These are phyloP conservation scores for Saccharomyces hybrid DNA, from an alignment of 1,139 yeast species.

Conservation along the genomic window DNA sequence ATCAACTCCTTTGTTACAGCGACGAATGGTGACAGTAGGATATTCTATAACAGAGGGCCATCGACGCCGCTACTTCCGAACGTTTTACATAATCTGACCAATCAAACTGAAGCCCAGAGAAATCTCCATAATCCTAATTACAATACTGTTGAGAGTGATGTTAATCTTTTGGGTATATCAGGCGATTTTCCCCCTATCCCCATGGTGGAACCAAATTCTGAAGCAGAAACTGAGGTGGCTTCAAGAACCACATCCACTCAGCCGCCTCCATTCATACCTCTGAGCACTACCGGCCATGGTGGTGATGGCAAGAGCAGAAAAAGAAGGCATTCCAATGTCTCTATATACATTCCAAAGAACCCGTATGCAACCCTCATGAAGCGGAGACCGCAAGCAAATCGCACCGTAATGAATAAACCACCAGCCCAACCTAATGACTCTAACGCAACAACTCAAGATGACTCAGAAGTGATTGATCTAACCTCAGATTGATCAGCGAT, in stretches of 20 bases:
- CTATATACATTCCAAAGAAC: slow-evolving; percentile 5
- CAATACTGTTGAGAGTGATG: neutral
- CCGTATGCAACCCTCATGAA: slow-evolving; percentile 3
- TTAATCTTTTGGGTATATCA: neutral
- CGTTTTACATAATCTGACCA: neutral
- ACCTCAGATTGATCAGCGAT: slow-evolving; percentile 1
- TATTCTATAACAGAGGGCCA: neutral
- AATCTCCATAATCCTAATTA: neutral
- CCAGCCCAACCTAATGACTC: neutral
- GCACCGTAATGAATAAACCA: neutral
- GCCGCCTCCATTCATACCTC: neutral
- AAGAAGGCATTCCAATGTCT: neutral
- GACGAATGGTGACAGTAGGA: neutral
- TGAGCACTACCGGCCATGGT: neutral
- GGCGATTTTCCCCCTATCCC: neutral
- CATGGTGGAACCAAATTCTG: neutral
- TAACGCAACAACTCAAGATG: neutral
- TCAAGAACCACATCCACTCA: neutral
- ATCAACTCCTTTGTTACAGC: neutral
- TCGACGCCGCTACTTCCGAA: neutral
- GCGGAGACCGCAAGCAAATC: slow-evolving; percentile 3
- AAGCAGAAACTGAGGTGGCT: neutral
- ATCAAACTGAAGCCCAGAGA: neutral
- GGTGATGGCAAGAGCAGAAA: neutral
- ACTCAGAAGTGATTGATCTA: slow-evolving; percentile 2